phyloP scores from a whole-genome alignment of 2,329 filamentous ascomycete genomes.

The Diaporthe sp. region DNA sequence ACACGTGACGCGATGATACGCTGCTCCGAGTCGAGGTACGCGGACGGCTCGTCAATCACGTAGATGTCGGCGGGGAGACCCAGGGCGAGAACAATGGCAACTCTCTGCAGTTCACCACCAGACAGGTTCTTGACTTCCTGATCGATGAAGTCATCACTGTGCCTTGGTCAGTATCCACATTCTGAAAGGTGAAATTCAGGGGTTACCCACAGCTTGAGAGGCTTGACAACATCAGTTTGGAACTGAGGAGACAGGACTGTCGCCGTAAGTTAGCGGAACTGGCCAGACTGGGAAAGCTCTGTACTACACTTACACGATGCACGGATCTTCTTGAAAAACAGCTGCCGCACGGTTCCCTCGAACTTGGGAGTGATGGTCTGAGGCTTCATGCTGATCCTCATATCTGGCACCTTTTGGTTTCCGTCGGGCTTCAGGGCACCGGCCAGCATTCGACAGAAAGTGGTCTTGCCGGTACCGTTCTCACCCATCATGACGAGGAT shows the following conservation, averaged over 20 bases:
- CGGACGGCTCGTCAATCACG: conserved; percentile 96
- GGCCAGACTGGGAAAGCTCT: too few species aligned
- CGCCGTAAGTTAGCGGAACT: conserved; percentile 1
- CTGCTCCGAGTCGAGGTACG: conserved; percentile 98
- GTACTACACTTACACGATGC: conserved; percentile 68
- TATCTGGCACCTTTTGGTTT: conserved; percentile 81
- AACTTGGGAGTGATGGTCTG: conserved; percentile 99
- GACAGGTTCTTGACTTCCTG: conserved; percentile 99
- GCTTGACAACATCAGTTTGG: conserved; percentile 99
- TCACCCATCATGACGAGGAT: conserved; percentile 99
- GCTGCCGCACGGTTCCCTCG: conserved; percentile 92
- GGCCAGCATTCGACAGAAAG: conserved; percentile 95
- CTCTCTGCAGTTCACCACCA: conserved; percentile 99
- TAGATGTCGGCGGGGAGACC: conserved; percentile 98
- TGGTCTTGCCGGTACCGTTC: conserved; percentile 99
- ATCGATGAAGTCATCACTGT: conserved; percentile 91
- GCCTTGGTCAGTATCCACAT: background rate
- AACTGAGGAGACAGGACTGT: conserved; percentile 90
- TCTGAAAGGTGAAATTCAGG: background rate
- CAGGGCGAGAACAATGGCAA: conserved; percentile 96
- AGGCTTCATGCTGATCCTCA: conserved; percentile 99
- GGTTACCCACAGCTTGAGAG: conserved; percentile 78
- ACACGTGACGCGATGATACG: conserved; percentile 97
- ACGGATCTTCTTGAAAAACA: conserved; percentile 99
- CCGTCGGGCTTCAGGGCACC: conserved; percentile 93